Evolutionary conservation across 2,329 filamentous ascomycete species (phyloP), one percentile per base, ranked within the genome.

Genomic region (Neonectria magnoliae): DNA sequence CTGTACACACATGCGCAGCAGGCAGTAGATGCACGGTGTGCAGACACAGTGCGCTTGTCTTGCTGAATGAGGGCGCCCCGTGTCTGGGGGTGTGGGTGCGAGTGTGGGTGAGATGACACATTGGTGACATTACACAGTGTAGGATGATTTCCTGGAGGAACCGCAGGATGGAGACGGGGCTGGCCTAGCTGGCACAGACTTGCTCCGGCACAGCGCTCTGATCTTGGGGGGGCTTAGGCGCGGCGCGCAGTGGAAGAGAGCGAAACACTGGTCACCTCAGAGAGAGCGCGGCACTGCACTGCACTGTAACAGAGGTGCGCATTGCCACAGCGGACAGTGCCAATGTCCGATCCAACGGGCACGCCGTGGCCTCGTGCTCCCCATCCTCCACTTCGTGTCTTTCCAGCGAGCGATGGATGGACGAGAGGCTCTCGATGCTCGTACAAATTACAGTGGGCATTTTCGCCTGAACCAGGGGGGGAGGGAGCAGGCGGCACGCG

Each of bases 291-390:
- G 25, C 25, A 5, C 25, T 8, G 25, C 53, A 20, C 45, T 20
- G 4, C 29, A 29, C 29, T 10, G 20, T 50, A 25, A 25, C 25
- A 25, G 25, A 25, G 53, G 41, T 47, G 57, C 45, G 57, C 50
- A 60, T 60, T 50, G 47, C 57, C 48, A 45, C 59, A 51, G 47
- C 52, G 29, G 31, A 48, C 16, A 63, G 50, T 59, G 44, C 50
- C 33, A 51, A 63, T 63, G 18, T 63, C 61, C 44, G 56, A 50
- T 48, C 36, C 61, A 62, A 55, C 55, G 55, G 47, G 55, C 22
- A 59, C 27, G 44, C 56, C 56, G 47, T 18, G 2, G 16, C 20
- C 45, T 52, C 31, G 47, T 52, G 38, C 27, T 29, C 18, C 22
- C 50, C 31, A 60, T 38, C 36, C 36, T 38, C 36, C 36, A 16